A percentile compares a stretch with the other conserved stretches of the same genome.
Conservation (phyloP, 495 filamentous ascomycete species). For the Pseudomonodictys pantanalensis region DNA sequence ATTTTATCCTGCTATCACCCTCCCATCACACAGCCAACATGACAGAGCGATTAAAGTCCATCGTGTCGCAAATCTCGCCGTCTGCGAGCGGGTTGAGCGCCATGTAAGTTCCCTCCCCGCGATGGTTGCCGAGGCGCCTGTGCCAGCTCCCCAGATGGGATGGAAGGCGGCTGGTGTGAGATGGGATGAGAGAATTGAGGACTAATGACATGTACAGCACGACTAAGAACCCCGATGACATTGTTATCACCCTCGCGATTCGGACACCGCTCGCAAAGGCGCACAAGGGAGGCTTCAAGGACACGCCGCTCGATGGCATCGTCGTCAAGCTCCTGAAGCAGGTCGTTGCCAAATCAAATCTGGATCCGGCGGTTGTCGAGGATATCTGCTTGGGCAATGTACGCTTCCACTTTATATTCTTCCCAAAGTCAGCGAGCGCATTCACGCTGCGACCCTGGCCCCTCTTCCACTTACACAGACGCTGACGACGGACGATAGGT, state of each 20-base stretch:
- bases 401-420: conserved; percentile 38
- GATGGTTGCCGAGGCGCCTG: background rate
- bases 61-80: conserved; percentile 82
- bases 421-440: background rate
- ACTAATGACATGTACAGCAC: conserved; percentile 63
- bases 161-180: background rate
- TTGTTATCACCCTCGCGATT: conserved; percentile 87
- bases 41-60: conserved; percentile 83
- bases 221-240: conserved; percentile 90
- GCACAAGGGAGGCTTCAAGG: conserved; percentile 89
- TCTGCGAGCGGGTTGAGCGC: conserved; percentile 61
- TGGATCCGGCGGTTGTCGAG: conserved; percentile 82
- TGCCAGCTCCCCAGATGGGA: no score
- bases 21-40: conserved; percentile 45
- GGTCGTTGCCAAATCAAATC: conserved; percentile 65
- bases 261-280: conserved; percentile 82
- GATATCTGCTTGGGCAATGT: conserved; percentile 94
- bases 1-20: background rate
- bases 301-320: conserved; percentile 84
- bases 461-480: background rate
- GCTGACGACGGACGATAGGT: conserved; percentile 56
- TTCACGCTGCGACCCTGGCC: background rate
- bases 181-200: background rate
- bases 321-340: conserved; percentile 77
- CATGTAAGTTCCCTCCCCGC: conserved; percentile 59